Conservation (phyloP, 148 eudicot genomes). For the Chenopodium quinoa region DNA sequence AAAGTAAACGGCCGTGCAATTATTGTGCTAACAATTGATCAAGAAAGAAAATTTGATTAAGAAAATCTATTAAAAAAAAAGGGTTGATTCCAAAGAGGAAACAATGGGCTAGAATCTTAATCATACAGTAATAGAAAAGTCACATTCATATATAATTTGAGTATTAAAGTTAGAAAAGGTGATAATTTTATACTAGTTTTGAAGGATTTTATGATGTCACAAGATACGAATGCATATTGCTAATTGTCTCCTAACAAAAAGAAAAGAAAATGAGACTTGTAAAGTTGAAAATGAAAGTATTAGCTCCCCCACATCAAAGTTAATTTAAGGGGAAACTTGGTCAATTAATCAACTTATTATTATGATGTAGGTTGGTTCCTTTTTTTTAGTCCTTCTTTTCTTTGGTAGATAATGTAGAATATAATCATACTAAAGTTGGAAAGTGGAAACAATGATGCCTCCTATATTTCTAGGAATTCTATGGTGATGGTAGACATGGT, state of each 20-base stretch:
- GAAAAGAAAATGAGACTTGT: not conserved
- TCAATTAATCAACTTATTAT: not conserved
- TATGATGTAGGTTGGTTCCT: not conserved
- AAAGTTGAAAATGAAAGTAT: not conserved
- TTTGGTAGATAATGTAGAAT: not conserved
- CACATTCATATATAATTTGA: not conserved
- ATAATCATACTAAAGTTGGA: not conserved
- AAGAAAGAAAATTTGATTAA: not conserved
- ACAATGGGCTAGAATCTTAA: constrained; percentile 13
- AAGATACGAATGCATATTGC: constrained; percentile 21
- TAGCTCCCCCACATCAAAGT: not conserved
- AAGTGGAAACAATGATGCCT: constrained; percentile 2
- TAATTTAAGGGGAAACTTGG: not conserved
- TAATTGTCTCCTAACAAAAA: constrained; percentile 10
- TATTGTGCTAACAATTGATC: constrained; percentile 12
- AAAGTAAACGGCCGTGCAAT: constrained; percentile 15
- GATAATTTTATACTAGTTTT: not conserved
- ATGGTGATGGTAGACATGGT: not conserved
- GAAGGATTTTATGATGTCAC: constrained; percentile 24
- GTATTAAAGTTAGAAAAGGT: not conserved
- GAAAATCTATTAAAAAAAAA: not conserved
- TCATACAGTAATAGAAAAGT: not conserved
- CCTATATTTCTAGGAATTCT: not conserved
- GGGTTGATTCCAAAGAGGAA: constrained; percentile 24
- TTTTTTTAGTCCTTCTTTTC: not conserved